These are phyloP conservation scores for Cokeromyces recurvatus DNA, from an alignment of 371 early-diverging fungal species.

Conservation along the genomic window DNA sequence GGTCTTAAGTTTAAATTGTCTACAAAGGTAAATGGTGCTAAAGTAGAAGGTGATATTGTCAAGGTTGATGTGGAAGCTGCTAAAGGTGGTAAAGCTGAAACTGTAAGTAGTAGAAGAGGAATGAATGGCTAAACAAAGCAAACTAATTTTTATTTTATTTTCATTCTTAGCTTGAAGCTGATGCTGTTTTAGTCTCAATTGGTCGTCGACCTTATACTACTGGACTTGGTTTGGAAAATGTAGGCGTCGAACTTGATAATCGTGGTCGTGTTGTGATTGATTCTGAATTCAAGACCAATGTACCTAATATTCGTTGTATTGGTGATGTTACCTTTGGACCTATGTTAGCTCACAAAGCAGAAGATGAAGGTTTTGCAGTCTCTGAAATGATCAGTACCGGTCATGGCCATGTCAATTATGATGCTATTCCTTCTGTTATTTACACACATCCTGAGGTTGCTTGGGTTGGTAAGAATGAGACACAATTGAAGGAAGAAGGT, in stretches of 20 bases:
- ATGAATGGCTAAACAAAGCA: neutral
- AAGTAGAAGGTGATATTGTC: slow-evolving; percentile 80
- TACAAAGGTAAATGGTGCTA: slow-evolving; percentile 92
- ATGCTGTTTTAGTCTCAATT: slow-evolving; percentile 90
- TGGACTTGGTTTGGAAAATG: slow-evolving; percentile 87
- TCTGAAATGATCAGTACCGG: slow-evolving; percentile 91
- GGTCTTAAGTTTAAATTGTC: slow-evolving; percentile 96
- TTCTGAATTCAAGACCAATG: slow-evolving; percentile 86
- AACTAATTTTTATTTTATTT: neutral
- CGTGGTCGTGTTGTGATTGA: slow-evolving; percentile 89
- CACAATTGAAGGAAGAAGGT: slow-evolving; percentile 84
- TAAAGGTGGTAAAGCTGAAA: slow-evolving; percentile 76
- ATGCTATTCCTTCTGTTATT: slow-evolving; percentile 96
- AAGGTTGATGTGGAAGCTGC: slow-evolving; percentile 89
- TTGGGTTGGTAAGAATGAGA: slow-evolving; percentile 97
- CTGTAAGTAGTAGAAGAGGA: slow-evolving; percentile 44
- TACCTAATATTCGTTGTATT: slow-evolving; percentile 89
- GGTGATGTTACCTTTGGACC: slow-evolving; percentile 97
- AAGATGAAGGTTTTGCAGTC: slow-evolving; percentile 97
- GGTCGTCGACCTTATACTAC: slow-evolving; percentile 96
- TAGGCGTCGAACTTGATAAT: slow-evolving; percentile 84
- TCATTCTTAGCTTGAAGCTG: slow-evolving; percentile 70
- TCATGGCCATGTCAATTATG: slow-evolving; percentile 97
- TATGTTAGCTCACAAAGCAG: slow-evolving; percentile 99
- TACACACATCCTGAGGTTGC: slow-evolving; percentile 99